Evolutionary conservation across 352 stramenopile genomes (phyloP).

Genomic region (Lagenidium sp.): DNA sequence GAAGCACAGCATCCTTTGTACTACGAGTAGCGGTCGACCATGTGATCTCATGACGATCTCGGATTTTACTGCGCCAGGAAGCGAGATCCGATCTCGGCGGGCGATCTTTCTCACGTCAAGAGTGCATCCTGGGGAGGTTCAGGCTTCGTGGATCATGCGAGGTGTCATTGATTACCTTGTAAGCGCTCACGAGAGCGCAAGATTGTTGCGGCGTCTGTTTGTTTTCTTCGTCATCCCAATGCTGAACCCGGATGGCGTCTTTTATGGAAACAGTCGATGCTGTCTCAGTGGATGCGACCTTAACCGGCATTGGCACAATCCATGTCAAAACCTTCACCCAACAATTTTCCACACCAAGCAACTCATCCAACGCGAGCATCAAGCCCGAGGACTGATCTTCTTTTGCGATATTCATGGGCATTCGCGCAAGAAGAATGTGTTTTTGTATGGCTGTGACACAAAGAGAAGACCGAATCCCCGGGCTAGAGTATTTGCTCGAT

Average conservation of each 20-base stretch:
- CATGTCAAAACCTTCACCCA: slow-evolving; percentile 59
- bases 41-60: slow-evolving; percentile 73
- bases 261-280: slow-evolving; percentile 90
- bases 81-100: slow-evolving; percentile 24
- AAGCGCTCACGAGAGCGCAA: slow-evolving; percentile 40
- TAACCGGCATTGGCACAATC: slow-evolving; percentile 85
- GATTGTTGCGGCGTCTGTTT: slow-evolving; percentile 76
- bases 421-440: slow-evolving; percentile 91
- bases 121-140: slow-evolving; percentile 87
- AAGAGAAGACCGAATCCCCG: slow-evolving; percentile 75
- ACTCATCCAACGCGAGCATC: slow-evolving; percentile 50
- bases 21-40: slow-evolving; percentile 36
- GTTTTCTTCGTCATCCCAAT: slow-evolving; percentile 92
- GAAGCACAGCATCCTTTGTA: slow-evolving; percentile 39
- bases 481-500: slow-evolving; percentile 62
- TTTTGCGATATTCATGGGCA: slow-evolving; percentile 92
- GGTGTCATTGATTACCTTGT: slow-evolving; percentile 88
- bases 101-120: slow-evolving; percentile 79
- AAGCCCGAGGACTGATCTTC: slow-evolving; percentile 56
- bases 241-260: slow-evolving; percentile 92
- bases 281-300: slow-evolving; percentile 75
- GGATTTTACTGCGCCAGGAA: slow-evolving; percentile 9
- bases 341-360: slow-evolving; percentile 86
- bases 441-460: slow-evolving; percentile 93
- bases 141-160: slow-evolving; percentile 93